Evolutionary conservation across 306 rosid species (phyloP), one percentile per base, ranked within the genome.

Genomic region (Astragalus membranaceus): DNA sequence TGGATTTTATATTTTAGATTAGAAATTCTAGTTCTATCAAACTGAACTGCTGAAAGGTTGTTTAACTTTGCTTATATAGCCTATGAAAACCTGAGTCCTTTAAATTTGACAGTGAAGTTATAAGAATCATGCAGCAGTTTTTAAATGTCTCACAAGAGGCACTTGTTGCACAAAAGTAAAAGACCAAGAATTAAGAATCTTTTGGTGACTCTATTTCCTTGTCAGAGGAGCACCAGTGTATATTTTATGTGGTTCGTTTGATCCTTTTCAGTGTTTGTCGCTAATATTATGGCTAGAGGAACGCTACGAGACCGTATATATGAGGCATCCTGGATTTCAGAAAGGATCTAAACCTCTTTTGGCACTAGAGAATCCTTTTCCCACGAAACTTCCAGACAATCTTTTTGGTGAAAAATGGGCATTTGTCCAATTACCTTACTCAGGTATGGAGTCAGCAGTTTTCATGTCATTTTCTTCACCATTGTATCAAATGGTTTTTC

Each of bases 341-440:
- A 84, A 85, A 82, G 97, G 95, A 60, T 81, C 88, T 0, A 91
- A 80, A 80, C 92, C 96, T 10, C 89, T 94, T 78, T 86, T 94
- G 52, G 85, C 96, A 47, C 74, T 94, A 59, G 99, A 94, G 53
- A 94, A 94, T 76, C 97, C 97, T 64, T 94, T 94, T 67, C 92
- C 99, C 5, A 87, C 87, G 74, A 85, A 88, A 48, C 97, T 94
- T 77, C 99, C 99, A 2, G 97, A 94, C 9, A 82, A 87, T 77
- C 94, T 94, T 32, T 89, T 84, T 10, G 99, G 99, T 23, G 92
- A 91, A 72, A 91, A 54, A 82, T 94, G 99, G 99, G 96, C 97
- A 42, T 94, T 94, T 75, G 97, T 94, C 47, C 99, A 94, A 62
- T 82, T 94, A 72, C 97, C 99, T 54, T 85, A 80, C 79, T 84